These are phyloP conservation scores for Cardamine chenopodiifolia DNA, from an alignment of 345 rosid species.

Conservation along the genomic window DNA sequence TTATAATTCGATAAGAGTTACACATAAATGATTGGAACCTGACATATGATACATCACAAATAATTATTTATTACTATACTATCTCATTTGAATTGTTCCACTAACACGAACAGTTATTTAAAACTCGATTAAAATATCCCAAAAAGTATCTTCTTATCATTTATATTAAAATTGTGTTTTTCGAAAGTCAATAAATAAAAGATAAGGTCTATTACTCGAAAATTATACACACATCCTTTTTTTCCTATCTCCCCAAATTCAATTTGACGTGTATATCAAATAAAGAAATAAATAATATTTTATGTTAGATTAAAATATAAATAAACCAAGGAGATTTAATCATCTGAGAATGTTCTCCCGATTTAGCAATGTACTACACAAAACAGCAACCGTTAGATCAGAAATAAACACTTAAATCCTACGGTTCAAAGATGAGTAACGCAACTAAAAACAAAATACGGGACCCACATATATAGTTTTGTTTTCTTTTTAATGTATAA, in stretches of 20 bases:
- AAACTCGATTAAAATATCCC: background rate
- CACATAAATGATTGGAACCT: background rate
- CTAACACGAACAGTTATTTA: background rate
- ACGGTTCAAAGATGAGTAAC: conserved; percentile 19
- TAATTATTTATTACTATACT: background rate
- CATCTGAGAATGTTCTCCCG: conserved; percentile 26
- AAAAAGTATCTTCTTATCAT: conserved; percentile 35
- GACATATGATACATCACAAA: background rate
- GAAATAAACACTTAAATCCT: conserved; percentile 10
- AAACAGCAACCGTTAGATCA: conserved; percentile 28
- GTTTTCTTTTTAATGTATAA: no score
- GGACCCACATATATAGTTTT: conserved; percentile 35
- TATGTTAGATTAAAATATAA: conserved; percentile 8
- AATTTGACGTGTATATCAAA: conserved; percentile 18
- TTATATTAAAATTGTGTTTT: background rate
- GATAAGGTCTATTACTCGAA: conserved; percentile 19
- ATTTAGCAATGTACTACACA: conserved; percentile 3
- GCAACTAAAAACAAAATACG: background rate
- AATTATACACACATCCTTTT: background rate
- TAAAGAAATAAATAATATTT: background rate
- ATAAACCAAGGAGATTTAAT: background rate
- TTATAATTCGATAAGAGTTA: background rate
- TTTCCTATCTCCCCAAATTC: background rate
- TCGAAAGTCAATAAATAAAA: conserved; percentile 2
- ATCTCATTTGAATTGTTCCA: background rate